Percentiles rank a stretch among this genome's conserved stretches.
phyloP scores from a whole-genome alignment of 2,329 filamentous ascomycete species.

The Cytospora leucostoma region DNA sequence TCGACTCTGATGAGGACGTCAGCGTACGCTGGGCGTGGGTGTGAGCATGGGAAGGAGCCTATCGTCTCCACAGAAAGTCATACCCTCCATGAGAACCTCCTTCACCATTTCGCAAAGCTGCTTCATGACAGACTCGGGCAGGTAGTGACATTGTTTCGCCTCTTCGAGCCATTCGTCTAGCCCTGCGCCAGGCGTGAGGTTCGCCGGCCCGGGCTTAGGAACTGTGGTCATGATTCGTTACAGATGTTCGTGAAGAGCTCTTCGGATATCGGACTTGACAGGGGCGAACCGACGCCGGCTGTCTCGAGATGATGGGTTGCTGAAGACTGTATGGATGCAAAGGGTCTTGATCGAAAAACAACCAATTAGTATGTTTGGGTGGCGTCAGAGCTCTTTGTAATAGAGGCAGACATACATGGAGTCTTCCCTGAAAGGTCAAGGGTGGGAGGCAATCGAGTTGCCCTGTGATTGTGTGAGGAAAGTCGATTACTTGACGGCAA shows the following conservation, averaged over 20 bases:
- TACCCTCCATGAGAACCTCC: slow-evolving; percentile 97
- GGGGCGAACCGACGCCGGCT: background rate
- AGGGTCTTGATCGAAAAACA: slow-evolving; percentile 6
- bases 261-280: background rate
- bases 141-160: slow-evolving; percentile 95
- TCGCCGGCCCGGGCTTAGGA: slow-evolving; percentile 88
- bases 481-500: background rate
- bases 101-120: slow-evolving; percentile 98
- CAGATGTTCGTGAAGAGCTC: background rate
- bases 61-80: slow-evolving; percentile 29
- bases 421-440: background rate
- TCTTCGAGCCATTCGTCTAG: slow-evolving; percentile 96
- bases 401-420: background rate
- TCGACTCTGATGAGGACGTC: slow-evolving; percentile 68
- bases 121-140: slow-evolving; percentile 97
- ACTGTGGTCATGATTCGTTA: slow-evolving; percentile 52
- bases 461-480: background rate
- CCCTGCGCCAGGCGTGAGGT: slow-evolving; percentile 77
- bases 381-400: background rate
- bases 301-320: slow-evolving; percentile 7
- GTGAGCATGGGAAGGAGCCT: background rate
- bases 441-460: background rate
- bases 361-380: background rate
- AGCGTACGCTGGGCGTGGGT: slow-evolving; percentile 3
- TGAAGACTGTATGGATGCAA: slow-evolving; percentile 13